Conservation (phyloP, 169 alveolate genomes). For the Eimeria necatrix region DNA sequence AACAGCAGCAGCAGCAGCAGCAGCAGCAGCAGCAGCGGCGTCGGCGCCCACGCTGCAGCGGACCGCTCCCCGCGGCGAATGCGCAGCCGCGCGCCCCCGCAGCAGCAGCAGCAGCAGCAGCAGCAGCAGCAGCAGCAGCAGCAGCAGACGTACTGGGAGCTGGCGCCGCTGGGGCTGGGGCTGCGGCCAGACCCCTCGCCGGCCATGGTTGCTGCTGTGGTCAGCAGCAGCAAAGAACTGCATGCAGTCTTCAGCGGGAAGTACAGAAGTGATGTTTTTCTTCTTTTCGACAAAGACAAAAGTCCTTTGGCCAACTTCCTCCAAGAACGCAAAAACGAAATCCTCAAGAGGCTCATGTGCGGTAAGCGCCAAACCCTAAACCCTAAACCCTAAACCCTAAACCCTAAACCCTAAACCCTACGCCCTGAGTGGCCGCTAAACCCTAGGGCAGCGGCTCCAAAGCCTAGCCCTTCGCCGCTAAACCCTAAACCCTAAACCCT, state of each 20-base stretch:
- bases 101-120: constrained; percentile 16
- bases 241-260: constrained; percentile 53
- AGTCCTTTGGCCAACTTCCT: constrained; percentile 2
- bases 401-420: not conserved
- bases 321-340: not conserved
- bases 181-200: constrained; percentile 51
- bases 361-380: constrained; percentile 17
- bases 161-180: not conserved
- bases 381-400: not conserved
- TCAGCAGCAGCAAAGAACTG: constrained; percentile 28
- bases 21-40: not conserved
- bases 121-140: not conserved
- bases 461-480: too few relatives aligned
- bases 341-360: constrained; percentile 58
- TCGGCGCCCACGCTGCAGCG: not conserved
- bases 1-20: too few relatives aligned
- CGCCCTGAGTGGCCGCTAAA: too few relatives aligned
- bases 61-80: not conserved
- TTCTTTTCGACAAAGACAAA: not conserved
- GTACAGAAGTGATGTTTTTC: constrained; percentile 6
- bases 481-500: too few relatives aligned
- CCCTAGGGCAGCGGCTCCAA: too few relatives aligned
- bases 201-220: constrained; percentile 26
- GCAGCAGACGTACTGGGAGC: not conserved
- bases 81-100: not conserved